A percentile compares a stretch with the other conserved stretches of the same genome.
These are phyloP conservation scores for Citrus medica DNA, from an alignment of 345 rosid genomes.

Conservation along the genomic window DNA sequence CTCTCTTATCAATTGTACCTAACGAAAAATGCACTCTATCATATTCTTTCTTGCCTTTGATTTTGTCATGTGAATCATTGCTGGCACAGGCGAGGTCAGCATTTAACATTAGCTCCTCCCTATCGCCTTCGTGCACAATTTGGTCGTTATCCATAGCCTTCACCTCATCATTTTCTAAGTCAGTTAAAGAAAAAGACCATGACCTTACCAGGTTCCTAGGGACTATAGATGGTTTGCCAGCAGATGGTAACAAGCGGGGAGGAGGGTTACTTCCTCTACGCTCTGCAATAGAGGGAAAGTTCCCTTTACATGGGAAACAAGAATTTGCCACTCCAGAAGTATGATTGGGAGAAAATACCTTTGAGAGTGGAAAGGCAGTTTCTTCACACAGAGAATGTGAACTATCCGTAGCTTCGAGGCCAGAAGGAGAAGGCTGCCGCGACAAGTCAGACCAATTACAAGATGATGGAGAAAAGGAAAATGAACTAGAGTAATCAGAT, in stretches of 20 bases:
- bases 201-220: conserved; percentile 35
- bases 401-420: conserved; percentile 33
- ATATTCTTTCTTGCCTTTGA: conserved; percentile 14
- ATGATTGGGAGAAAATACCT: conserved; percentile 19
- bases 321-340: conserved; percentile 22
- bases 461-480: conserved; percentile 65
- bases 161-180: conserved; percentile 34
- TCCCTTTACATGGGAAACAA: conserved; percentile 27
- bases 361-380: conserved; percentile 23
- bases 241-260: conserved; percentile 35
- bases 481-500: conserved; percentile 64
- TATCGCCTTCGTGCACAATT: conserved; percentile 22
- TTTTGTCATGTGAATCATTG: conserved; percentile 17
- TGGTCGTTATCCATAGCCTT: conserved; percentile 22
- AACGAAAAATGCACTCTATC: conserved; percentile 6
- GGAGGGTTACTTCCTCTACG: conserved; percentile 72
- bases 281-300: conserved; percentile 53
- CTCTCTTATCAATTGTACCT: background rate
- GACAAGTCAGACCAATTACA: conserved; percentile 71
- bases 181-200: conserved; percentile 49
- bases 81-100: conserved; percentile 14
- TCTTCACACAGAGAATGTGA: conserved; percentile 25
- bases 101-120: conserved; percentile 41
- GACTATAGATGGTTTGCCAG: conserved; percentile 32
- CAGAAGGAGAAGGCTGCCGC: conserved; percentile 65